Evolutionary conservation across 768 basidiomycete species (phyloP).

Genomic region (Tubosaeta sp.): DNA sequence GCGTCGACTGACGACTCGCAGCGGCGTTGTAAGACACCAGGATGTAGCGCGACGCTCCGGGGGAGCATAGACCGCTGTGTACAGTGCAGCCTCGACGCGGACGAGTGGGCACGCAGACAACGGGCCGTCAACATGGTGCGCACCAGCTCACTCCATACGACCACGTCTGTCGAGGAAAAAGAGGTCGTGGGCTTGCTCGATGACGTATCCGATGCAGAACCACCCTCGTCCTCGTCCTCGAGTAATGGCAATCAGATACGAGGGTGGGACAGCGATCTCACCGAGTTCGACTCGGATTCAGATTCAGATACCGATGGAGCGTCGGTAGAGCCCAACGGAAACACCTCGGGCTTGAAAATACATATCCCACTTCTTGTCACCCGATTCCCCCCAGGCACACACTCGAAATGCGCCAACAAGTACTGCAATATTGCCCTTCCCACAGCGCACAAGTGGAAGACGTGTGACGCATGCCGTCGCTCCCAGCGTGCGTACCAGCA

Average conservation of each 20-base stretch:
- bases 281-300: constrained; percentile 5
- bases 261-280: constrained; percentile 26
- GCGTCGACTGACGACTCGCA: constrained; percentile 1
- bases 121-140: not conserved
- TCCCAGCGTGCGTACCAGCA: constrained; percentile 35
- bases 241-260: constrained; percentile 1
- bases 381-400: constrained; percentile 8
- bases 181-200: not conserved
- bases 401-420: constrained; percentile 30
- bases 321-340: not conserved
- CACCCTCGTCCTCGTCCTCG: not conserved
- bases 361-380: constrained; percentile 20
- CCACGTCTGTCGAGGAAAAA: not conserved
- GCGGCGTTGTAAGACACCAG: constrained; percentile 13
- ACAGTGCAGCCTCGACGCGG: constrained; percentile 10
- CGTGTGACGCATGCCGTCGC: constrained; percentile 40
- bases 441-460: constrained; percentile 37
- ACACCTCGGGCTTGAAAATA: constrained; percentile 11
- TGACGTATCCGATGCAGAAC: not conserved
- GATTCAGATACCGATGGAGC: too few species aligned
- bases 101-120: constrained; percentile 9
- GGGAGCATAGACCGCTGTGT: constrained; percentile 15
- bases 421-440: constrained; percentile 34
- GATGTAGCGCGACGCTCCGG: constrained; percentile 14
- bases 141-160: not conserved